Percentiles rank a stretch among this genome's conserved stretches.
Evolutionary conservation across 352 stramenopile genomes (phyloP).

Genomic region (Phytophthora crassamura): DNA sequence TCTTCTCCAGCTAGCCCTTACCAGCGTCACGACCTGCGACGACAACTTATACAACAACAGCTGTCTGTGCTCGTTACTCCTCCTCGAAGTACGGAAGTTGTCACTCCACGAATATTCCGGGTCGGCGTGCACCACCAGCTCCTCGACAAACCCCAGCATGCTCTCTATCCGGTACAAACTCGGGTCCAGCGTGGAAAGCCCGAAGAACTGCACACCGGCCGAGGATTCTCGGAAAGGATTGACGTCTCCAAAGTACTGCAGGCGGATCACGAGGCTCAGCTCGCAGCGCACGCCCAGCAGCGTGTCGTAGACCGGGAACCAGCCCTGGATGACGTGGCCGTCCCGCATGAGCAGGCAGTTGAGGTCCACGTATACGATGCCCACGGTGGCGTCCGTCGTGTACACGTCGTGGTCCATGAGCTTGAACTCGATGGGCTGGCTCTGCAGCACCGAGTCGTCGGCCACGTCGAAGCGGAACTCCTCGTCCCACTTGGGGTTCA

Average conservation of each 20-base stretch:
- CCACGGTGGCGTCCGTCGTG: constrained; percentile 94
- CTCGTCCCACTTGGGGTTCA: constrained; percentile 97
- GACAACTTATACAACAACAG: constrained; percentile 96
- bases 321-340: constrained; percentile 94
- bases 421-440: constrained; percentile 98
- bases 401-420: constrained; percentile 96
- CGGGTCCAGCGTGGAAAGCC: constrained; percentile 94
- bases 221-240: constrained; percentile 98
- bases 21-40: constrained; percentile 81
- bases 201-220: constrained; percentile 98
- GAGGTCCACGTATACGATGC: constrained; percentile 98
- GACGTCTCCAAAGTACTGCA: constrained; percentile 97
- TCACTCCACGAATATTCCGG: constrained; percentile 98
- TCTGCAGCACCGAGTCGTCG: constrained; percentile 98
- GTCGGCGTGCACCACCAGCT: constrained; percentile 98
- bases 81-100: constrained; percentile 92
- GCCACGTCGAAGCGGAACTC: constrained; percentile 99
- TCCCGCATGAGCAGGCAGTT: constrained; percentile 97
- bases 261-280: constrained; percentile 94
- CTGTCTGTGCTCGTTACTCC: constrained; percentile 97
- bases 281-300: constrained; percentile 95
- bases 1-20: background rate
- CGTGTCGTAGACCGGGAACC: constrained; percentile 99
- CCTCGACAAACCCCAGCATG: constrained; percentile 94
- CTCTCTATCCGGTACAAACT: constrained; percentile 88